phyloP scores from a whole-genome alignment of 2,329 filamentous ascomycete genomes.

The Hypoxylon sp. region DNA sequence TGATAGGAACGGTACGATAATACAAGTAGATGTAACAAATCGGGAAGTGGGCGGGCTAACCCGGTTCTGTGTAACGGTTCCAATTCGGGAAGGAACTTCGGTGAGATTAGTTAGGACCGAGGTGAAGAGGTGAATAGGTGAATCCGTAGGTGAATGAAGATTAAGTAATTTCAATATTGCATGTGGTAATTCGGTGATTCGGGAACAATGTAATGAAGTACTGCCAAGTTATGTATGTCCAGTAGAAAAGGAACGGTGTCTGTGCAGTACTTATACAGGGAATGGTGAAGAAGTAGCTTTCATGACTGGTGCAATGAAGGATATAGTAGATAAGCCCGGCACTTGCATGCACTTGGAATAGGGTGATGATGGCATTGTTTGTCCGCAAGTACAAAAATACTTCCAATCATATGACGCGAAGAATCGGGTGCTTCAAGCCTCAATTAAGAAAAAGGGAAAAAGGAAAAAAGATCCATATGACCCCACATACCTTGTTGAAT shows the following conservation, averaged over 20 bases:
- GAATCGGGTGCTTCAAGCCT: constrained; percentile 36
- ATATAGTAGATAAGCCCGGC: constrained; percentile 37
- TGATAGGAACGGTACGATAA: constrained; percentile 15
- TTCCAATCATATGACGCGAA: constrained; percentile 43
- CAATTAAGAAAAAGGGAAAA: constrained; percentile 23
- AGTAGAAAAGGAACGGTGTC: not conserved
- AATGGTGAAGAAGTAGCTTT: constrained; percentile 2
- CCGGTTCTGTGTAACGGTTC: constrained; percentile 39
- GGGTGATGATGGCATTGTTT: constrained; percentile 47
- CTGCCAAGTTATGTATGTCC: constrained; percentile 7
- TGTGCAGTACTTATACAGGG: constrained; percentile 18
- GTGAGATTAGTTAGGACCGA: constrained; percentile 24
- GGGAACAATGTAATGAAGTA: not conserved
- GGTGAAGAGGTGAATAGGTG: constrained; percentile 17
- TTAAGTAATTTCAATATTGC: constrained; percentile 4
- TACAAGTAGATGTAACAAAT: constrained; percentile 26
- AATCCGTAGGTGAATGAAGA: not conserved
- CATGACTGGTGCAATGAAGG: constrained; percentile 19
- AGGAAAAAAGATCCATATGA: constrained; percentile 1
- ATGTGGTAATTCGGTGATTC: not conserved
- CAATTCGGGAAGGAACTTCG: constrained; percentile 34
- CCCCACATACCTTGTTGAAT: constrained; percentile 18
- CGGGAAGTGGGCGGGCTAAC: constrained; percentile 35
- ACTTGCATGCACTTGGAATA: constrained; percentile 42
- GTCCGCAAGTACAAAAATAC: constrained; percentile 39